Percentiles rank a stretch among this genome's conserved stretches.
These are phyloP conservation scores for Plasmodium gonderi DNA, from an alignment of 169 alveolate species.

Conservation along the genomic window DNA sequence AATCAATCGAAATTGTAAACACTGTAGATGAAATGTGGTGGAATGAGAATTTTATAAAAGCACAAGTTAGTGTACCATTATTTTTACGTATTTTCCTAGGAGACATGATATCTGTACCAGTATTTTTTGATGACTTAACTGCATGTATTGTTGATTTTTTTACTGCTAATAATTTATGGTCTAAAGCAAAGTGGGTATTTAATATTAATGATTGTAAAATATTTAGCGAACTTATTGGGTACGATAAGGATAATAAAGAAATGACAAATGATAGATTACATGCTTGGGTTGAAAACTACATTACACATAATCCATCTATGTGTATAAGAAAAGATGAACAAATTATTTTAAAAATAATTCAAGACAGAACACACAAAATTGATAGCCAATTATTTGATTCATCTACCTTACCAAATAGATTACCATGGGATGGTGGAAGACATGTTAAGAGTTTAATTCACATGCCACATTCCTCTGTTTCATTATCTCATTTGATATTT, in stretches of 20 bases:
- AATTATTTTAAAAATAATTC: slow-evolving; percentile 77
- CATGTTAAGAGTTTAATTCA: slow-evolving; percentile 90
- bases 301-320: slow-evolving; percentile 79
- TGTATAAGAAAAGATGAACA: slow-evolving; percentile 78
- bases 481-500: slow-evolving; percentile 88
- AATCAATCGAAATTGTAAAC: slow-evolving; percentile 28
- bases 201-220: slow-evolving; percentile 79
- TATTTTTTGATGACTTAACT: slow-evolving; percentile 86
- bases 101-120: slow-evolving; percentile 81
- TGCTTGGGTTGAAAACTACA: slow-evolving; percentile 83
- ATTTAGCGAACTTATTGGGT: slow-evolving; percentile 80
- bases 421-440: slow-evolving; percentile 94
- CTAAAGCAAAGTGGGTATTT: slow-evolving; percentile 83
- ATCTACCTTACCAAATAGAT: slow-evolving; percentile 77
- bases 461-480: slow-evolving; percentile 92
- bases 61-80: slow-evolving; percentile 81
- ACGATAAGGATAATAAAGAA: slow-evolving; percentile 67
- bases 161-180: slow-evolving; percentile 78
- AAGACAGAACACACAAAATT: slow-evolving; percentile 83
- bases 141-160: slow-evolving; percentile 84
- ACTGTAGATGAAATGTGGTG: slow-evolving; percentile 85
- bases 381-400: slow-evolving; percentile 83
- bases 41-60: slow-evolving; percentile 85
- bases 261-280: slow-evolving; percentile 78
- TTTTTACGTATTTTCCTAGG: slow-evolving; percentile 82